Base-by-base conservation (phyloP, 2,329 filamentous ascomycete genomes). In the Ceratocystiopsis minuta region DNA sequence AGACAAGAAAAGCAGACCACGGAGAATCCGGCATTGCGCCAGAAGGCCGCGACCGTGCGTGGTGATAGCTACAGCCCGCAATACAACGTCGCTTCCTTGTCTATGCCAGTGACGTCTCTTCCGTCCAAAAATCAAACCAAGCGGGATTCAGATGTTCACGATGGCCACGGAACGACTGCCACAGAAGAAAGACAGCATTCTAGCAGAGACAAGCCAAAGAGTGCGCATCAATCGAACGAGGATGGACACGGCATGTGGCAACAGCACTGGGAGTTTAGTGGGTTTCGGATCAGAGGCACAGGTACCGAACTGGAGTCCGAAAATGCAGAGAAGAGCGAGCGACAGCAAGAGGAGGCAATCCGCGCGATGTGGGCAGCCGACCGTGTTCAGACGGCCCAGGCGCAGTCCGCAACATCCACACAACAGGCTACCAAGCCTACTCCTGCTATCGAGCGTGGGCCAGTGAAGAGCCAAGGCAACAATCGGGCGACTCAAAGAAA, bases 341-440 rank as follows among this genome's bases (percentile, higher is more conserved):
- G 24, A 10, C 24, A 6, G 6, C 51, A 55, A 44, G 54, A 54
- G 36, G 50, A 55, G 17, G 51, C 51, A 36, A 55, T 55, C 16
- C 54, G 51, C 13, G 52, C 52, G n/a, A 57, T 56, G 54, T 56
- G 55, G 55, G 53, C 53, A 16, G 51, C 54, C 18, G 51, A 55
- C 16, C 51, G 53, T 28, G 46, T 35, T 15, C 51, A 52, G 13
- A 40, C 52, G 24, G 24, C 24, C 11, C 24, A 28, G 24, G 24
- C 24, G 7, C 24, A 28, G 24, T 10, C 24, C 9, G 7, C 24
- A 28, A 6, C 24, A 9, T 28, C 7, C 7, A 10, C 11, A 51
- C 53, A 2, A 18, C 17, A 4, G 34, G 6, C 16, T 18, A 36
- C 33, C 14, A 35, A n/a, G 9, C n/a, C n/a, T n/a, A n/a, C n/a